phyloP scores from a whole-genome alignment of 2,329 filamentous ascomycete species.

The Nothophoma quercina region DNA sequence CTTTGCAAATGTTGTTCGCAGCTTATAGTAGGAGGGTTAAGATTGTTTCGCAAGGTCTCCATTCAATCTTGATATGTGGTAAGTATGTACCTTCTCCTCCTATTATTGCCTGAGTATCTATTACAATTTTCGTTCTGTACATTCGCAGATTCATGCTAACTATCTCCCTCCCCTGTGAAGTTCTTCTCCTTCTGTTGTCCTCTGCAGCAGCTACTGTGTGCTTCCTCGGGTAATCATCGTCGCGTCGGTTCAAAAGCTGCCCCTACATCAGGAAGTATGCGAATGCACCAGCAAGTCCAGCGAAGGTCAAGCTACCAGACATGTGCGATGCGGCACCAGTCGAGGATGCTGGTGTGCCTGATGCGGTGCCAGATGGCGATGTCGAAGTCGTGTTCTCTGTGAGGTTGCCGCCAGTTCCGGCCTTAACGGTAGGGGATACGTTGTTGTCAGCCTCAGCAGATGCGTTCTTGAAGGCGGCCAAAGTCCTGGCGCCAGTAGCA shows the following conservation, averaged over 20 bases:
- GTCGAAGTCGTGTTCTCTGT: slow-evolving; percentile 27
- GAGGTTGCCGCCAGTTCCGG: slow-evolving; percentile 36
- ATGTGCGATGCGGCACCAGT: slow-evolving; percentile 39
- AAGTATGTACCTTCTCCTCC: slow-evolving; percentile 6
- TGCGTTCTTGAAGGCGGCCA: slow-evolving; percentile 37
- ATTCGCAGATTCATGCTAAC: too few relatives aligned
- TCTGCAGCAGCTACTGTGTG: background rate
- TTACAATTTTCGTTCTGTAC: background rate
- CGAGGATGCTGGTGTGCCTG: slow-evolving; percentile 25
- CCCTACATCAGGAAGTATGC: slow-evolving; percentile 43
- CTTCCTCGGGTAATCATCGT: slow-evolving; percentile 24
- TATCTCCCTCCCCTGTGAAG: background rate
- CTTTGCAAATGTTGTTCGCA: too few relatives aligned
- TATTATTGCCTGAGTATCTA: slow-evolving; percentile 6
- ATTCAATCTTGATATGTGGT: background rate
- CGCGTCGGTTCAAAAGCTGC: background rate
- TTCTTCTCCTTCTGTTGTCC: background rate
- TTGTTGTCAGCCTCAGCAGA: slow-evolving; percentile 28
- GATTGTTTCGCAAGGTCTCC: background rate
- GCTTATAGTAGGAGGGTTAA: too few relatives aligned
- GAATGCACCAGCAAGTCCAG: slow-evolving; percentile 39
- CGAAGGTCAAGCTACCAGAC: slow-evolving; percentile 33
- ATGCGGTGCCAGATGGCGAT: slow-evolving; percentile 22
- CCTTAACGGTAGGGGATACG: slow-evolving; percentile 34
- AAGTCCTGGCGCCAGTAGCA: slow-evolving; percentile 30